Evolutionary conservation across 1,139 yeast genomes (phyloP).

Genomic region (Lodderomyces margitis): DNA sequence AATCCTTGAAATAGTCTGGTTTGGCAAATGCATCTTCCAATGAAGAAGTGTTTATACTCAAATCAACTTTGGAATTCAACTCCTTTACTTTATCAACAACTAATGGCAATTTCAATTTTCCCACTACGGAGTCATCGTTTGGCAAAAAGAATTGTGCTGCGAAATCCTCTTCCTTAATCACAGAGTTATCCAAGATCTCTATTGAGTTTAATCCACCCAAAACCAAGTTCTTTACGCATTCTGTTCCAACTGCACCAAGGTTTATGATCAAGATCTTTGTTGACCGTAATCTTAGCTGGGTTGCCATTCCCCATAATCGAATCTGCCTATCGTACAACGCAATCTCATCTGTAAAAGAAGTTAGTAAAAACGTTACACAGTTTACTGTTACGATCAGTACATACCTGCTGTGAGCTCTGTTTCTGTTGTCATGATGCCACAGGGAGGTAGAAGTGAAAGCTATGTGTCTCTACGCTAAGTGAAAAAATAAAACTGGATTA

Average conservation of each 20-base stretch:
- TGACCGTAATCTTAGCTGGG: slow-evolving; percentile 77
- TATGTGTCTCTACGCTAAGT: too few relatives aligned
- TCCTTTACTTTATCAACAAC: slow-evolving; percentile 58
- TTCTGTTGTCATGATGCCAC: neutral
- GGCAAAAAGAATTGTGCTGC: slow-evolving; percentile 79
- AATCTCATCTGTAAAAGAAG: slow-evolving; percentile 57
- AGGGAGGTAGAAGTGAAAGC: too few relatives aligned
- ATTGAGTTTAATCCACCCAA: slow-evolving; percentile 85
- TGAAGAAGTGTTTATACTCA: slow-evolving; percentile 39
- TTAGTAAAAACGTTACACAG: slow-evolving; percentile 1
- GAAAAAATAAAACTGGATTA: too few relatives aligned
- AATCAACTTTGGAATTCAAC: slow-evolving; percentile 73
- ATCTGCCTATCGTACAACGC: slow-evolving; percentile 95
- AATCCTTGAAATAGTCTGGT: slow-evolving; percentile 49
- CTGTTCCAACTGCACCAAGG: slow-evolving; percentile 73
- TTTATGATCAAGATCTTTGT: slow-evolving; percentile 69
- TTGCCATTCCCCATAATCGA: slow-evolving; percentile 94
- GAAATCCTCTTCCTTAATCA: slow-evolving; percentile 61
- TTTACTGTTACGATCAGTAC: slow-evolving; percentile 2
- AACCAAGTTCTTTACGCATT: slow-evolving; percentile 78
- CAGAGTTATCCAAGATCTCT: slow-evolving; percentile 62
- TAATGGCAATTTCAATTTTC: slow-evolving; percentile 53
- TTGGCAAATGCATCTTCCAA: slow-evolving; percentile 27
- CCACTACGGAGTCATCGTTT: slow-evolving; percentile 46
- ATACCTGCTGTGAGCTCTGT: slow-evolving; percentile 14